Conservation (phyloP, 352 stramenopile species). For the Aphanomyces euteiches region DNA sequence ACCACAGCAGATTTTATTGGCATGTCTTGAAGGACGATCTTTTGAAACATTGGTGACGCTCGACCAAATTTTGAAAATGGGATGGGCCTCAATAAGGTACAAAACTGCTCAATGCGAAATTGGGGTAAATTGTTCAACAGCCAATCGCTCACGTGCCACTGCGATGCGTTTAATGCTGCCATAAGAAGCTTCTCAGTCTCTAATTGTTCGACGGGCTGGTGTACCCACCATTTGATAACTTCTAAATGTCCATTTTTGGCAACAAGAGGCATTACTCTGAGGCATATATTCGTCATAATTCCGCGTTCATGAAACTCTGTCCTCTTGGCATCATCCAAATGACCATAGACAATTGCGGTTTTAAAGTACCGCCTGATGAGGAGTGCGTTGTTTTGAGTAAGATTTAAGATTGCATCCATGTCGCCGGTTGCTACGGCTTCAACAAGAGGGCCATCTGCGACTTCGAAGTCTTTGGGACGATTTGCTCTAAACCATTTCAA, state of each 20-base stretch:
- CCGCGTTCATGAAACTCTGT: background rate
- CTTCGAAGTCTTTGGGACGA: background rate
- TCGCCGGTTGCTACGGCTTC: background rate
- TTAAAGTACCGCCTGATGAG: too few relatives aligned
- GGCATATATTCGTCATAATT: background rate
- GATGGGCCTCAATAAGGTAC: background rate
- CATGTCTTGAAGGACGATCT: background rate
- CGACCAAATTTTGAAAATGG: background rate
- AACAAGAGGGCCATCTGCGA: background rate
- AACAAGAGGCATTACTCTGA: background rate
- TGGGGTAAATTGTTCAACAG: background rate
- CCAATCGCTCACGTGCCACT: background rate
- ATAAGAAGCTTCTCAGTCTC: background rate
- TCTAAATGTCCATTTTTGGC: background rate
- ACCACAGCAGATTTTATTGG: background rate
- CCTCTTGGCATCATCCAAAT: background rate
- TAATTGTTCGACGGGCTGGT: background rate
- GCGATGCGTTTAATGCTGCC: background rate
- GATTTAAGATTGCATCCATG: background rate
- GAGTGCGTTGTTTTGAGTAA: background rate
- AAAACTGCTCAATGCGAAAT: background rate
- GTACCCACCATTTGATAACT: background rate
- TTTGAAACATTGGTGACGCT: background rate
- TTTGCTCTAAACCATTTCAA: background rate
- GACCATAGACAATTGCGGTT: background rate